These are phyloP conservation scores for Myxozyma nipponensis DNA, from an alignment of 805 yeast species.

Conservation along the genomic window DNA sequence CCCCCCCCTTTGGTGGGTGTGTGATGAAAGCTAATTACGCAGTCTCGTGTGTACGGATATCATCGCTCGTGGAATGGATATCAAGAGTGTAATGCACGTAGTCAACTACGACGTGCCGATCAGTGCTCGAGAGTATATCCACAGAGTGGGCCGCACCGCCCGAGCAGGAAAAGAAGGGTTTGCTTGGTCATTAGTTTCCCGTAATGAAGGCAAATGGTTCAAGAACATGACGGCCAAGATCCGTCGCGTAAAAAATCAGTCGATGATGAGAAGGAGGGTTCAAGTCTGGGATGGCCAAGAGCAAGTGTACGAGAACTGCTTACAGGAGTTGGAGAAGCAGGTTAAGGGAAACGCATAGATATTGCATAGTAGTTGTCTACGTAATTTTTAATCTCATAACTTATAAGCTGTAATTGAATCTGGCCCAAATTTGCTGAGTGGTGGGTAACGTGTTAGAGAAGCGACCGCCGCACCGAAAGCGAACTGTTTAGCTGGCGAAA, in stretches of 20 bases:
- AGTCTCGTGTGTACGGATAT: slow-evolving; percentile 71
- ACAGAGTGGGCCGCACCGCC: slow-evolving; percentile 95
- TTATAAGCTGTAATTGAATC: too few species aligned
- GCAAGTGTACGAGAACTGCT: slow-evolving; percentile 43
- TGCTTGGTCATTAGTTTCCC: slow-evolving; percentile 74
- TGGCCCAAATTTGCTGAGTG: too few species aligned
- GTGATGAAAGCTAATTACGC: background rate
- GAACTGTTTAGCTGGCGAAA: too few species aligned
- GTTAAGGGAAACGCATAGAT: slow-evolving; percentile 24
- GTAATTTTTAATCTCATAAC: too few species aligned
- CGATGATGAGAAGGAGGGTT: slow-evolving; percentile 30
- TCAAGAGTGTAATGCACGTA: slow-evolving; percentile 64
- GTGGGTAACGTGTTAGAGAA: too few species aligned
- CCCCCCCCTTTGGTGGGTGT: background rate
- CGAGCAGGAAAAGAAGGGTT: slow-evolving; percentile 79
- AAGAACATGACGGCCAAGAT: slow-evolving; percentile 30
- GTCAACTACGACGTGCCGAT: slow-evolving; percentile 88
- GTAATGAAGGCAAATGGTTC: slow-evolving; percentile 61
- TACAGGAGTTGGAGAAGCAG: slow-evolving; percentile 46
- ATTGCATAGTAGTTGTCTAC: background rate
- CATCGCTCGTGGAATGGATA: slow-evolving; percentile 93
- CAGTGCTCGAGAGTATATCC: slow-evolving; percentile 87
- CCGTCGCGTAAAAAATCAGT: slow-evolving; percentile 29
- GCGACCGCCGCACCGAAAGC: too few species aligned
- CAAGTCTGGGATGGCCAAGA: slow-evolving; percentile 40